A percentile compares a stretch with the other conserved stretches of the same genome.
phyloP scores from a whole-genome alignment of 257 asterid genomes.

The Thymus quinquecostatus region DNA sequence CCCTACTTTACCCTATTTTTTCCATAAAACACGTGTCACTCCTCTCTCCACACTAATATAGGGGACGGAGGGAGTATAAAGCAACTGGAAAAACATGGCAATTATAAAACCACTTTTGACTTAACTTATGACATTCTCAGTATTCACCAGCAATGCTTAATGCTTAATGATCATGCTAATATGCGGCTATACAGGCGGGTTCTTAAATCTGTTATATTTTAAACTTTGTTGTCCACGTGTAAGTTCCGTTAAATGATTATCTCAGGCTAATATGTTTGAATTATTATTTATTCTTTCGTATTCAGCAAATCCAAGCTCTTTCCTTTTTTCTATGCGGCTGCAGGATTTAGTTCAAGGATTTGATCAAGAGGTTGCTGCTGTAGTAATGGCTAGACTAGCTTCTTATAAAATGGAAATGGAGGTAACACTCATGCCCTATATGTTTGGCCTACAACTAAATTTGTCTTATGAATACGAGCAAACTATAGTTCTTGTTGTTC shows the following conservation, averaged over 20 bases:
- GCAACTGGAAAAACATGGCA: background rate
- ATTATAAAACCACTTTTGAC: background rate
- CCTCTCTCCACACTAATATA: too few relatives aligned
- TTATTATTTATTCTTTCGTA: constrained; percentile 6
- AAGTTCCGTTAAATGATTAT: background rate
- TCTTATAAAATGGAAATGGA: constrained; percentile 96
- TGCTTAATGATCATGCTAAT: background rate
- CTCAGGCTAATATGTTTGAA: background rate
- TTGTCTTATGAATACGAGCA: constrained; percentile 12
- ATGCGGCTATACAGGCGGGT: background rate
- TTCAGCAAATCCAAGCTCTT: constrained; percentile 15
- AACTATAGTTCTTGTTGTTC: constrained; percentile 12
- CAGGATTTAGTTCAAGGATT: constrained; percentile 96
- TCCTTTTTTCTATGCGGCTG: constrained; percentile 28
- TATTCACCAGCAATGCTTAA: background rate
- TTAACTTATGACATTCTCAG: background rate
- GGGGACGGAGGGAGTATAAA: background rate
- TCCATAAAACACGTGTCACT: too few relatives aligned
- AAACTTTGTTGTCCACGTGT: background rate
- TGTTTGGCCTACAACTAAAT: constrained; percentile 18
- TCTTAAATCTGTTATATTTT: background rate
- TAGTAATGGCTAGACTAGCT: constrained; percentile 87
- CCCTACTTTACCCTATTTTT: too few relatives aligned
- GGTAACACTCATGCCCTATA: constrained; percentile 50
- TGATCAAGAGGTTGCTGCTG: constrained; percentile 99